Conservation (phyloP, 1,284 basidiomycete genomes). For the Ustilago nuda region DNA sequence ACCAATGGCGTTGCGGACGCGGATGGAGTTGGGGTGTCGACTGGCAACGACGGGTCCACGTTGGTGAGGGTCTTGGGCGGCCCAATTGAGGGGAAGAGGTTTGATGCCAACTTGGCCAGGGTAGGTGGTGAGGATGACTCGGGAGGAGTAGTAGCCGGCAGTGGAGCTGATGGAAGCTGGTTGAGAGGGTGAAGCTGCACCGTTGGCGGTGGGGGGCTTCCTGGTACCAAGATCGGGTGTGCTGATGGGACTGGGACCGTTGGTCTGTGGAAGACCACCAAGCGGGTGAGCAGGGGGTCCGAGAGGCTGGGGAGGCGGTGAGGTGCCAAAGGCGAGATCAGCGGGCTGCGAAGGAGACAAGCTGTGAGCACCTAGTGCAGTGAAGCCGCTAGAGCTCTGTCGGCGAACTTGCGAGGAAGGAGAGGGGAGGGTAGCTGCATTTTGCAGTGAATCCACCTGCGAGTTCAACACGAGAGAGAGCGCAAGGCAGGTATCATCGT, state of each 20-base stretch:
- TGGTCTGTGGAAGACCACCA: conserved; percentile 44
- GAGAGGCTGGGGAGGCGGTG: conserved; percentile 55
- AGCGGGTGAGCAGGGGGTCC: conserved; percentile 47
- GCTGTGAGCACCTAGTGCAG: conserved; percentile 46
- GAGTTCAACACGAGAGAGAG: no score
- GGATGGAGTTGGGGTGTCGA: conserved; percentile 84
- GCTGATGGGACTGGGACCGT: conserved; percentile 49
- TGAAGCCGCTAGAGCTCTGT: conserved; percentile 49
- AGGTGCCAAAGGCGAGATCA: conserved; percentile 44
- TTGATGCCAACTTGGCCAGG: conserved; percentile 72
- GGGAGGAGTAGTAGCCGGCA: conserved; percentile 46
- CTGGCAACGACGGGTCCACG: conserved; percentile 92
- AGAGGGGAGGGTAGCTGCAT: conserved; percentile 47
- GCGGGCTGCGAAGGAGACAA: conserved; percentile 39
- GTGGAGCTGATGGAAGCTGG: conserved; percentile 33
- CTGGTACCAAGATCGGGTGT: conserved; percentile 55
- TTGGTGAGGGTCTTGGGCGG: conserved; percentile 75
- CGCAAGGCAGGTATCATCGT: background rate
- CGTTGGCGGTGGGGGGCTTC: conserved; percentile 16
- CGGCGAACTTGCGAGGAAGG: conserved; percentile 48
- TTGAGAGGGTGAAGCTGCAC: conserved; percentile 28
- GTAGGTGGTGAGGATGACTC: conserved; percentile 63
- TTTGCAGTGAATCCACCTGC: conserved; percentile 54
- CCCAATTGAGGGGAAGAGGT: conserved; percentile 85
- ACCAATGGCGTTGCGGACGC: conserved; percentile 90